Base-by-base conservation (phyloP, 2,329 filamentous ascomycete species). In the Aspergillus ibericus region DNA sequence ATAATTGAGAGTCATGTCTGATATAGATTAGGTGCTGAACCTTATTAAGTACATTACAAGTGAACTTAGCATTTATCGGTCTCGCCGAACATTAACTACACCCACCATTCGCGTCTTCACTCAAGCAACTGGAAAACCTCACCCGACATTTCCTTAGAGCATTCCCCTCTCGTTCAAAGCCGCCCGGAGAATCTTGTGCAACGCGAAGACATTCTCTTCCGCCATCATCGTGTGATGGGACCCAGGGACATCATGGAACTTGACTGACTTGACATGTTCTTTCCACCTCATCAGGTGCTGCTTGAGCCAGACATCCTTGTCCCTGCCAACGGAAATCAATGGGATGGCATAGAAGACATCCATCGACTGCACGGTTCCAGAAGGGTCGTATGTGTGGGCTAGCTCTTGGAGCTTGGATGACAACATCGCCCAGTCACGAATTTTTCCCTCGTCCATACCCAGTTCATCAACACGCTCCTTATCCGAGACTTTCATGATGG, bases 261-360 rank as follows among this genome's bases (percentile, higher is more conserved):
- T 36, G 10, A 42, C 36, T 15, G 20, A 18, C 25, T 42, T 27
- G 25, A 18, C 20, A 20, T 42, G 40, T 16, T 53, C 51, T 27
- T 53, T 32, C 51, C 51, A 53, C 22, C 40, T 40, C 36, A 40
- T 53, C 36, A 53, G 18, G 13, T 53, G 51, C 51, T 53, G 36
- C 12, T 44, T 29, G 15, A 40, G 51, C 51, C 51, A 53, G 36
- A 42, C 22, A 16, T 53, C 40, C 38, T 53, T 53, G 36, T 40
- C 38, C n/a, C 36, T 13, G 4, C 36, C 51, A 12, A 53, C 51
- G 12, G 40, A 40, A 25, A 42, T n/a, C 22, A 53, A 36, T 16
- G 51, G 51, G 51, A 53, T 53, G n/a, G 36, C 38, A 36, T 53
- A 53, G 25, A 53, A 53, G 1, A 53, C 51, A 25, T 53, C 51